Percentiles rank a stretch among this genome's conserved stretches.
Evolutionary conservation across 2,329 filamentous ascomycete species (phyloP).

Genomic region (Ophiostoma tasmaniense): DNA sequence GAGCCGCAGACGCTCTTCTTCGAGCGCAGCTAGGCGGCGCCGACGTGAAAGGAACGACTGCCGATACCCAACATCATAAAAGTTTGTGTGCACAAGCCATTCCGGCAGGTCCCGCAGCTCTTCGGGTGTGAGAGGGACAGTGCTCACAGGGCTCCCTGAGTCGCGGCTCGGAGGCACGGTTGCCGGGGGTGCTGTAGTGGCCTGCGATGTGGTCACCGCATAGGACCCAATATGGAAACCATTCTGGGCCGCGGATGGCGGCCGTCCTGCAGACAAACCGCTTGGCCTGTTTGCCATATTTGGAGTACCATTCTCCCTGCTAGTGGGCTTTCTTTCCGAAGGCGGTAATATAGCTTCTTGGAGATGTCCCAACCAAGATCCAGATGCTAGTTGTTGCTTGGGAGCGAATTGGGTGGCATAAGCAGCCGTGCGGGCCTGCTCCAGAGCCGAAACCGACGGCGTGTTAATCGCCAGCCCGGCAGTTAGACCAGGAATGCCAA

Average conservation of each 20-base stretch:
- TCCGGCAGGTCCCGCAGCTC: background rate
- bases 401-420: background rate
- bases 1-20: conserved; percentile 4
- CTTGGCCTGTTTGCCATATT: background rate
- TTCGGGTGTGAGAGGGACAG: background rate
- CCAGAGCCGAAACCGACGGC: background rate
- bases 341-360: background rate
- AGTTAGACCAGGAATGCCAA: background rate
- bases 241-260: background rate
- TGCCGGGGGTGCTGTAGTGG: background rate
- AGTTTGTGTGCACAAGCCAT: conserved; percentile 10
- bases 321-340: background rate
- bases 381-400: background rate
- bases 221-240: background rate
- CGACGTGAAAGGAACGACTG: conserved; percentile 3
- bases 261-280: background rate
- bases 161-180: background rate
- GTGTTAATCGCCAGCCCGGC: background rate
- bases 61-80: conserved; percentile 5
- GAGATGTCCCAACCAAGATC: background rate
- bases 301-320: background rate
- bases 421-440: background rate
- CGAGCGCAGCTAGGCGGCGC: conserved; percentile 4
- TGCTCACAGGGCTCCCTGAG: background rate
- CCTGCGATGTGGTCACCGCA: background rate